Evolutionary conservation across 2,329 filamentous ascomycete species (phyloP).

Genomic region (Sporothrix mexicana): DNA sequence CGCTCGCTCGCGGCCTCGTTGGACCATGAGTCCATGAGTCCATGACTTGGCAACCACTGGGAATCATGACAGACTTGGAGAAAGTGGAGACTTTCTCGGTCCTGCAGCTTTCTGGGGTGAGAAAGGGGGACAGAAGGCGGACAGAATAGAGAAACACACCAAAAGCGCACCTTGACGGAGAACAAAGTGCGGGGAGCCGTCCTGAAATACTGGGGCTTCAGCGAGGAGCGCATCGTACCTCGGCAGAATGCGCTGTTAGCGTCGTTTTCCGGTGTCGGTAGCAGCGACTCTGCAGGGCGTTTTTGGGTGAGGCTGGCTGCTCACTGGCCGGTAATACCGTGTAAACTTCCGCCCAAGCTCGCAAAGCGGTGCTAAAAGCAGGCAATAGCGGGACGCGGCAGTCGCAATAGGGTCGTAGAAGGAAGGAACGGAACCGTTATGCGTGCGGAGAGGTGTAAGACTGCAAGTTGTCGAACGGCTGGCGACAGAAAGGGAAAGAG

Average conservation of each 20-base stretch:
- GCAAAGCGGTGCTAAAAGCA: constrained; percentile 10
- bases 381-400: constrained; percentile 3
- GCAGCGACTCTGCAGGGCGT: background rate
- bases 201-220: background rate
- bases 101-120: background rate
- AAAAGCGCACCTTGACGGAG: background rate
- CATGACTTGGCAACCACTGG: no score
- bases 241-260: constrained; percentile 25
- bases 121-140: no score
- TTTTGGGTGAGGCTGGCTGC: no score
- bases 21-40: no score
- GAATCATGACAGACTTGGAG: background rate
- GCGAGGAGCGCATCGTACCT: constrained; percentile 29
- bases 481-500: background rate
- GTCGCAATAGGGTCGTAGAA: background rate
- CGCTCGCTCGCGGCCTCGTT: background rate
- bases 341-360: background rate
- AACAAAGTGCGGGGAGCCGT: constrained; percentile 12
- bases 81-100: background rate
- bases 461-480: background rate
- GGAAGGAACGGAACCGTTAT: background rate
- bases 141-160: background rate
- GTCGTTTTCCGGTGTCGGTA: constrained; percentile 16
- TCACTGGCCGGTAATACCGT: background rate
- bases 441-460: background rate